A percentile compares a stretch with the other conserved stretches of the same genome.
Evolutionary conservation across 495 filamentous ascomycete genomes (phyloP).

Genomic region (Neurospora sp.): DNA sequence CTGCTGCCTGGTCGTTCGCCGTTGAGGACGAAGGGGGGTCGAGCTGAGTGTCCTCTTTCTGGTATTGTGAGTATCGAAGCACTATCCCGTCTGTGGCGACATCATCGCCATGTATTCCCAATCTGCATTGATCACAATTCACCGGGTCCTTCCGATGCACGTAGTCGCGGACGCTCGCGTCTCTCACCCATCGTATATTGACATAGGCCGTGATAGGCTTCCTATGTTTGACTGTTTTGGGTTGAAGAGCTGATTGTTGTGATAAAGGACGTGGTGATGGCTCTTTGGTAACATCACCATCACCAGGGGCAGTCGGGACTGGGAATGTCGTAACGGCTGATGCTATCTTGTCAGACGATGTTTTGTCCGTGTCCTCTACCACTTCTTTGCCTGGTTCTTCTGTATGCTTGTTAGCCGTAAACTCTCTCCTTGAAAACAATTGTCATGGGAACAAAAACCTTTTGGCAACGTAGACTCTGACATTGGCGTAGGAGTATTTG

Average conservation of each 20-base stretch:
- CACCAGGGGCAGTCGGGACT: not conserved
- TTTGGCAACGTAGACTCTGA: not conserved
- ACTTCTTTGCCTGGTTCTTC: not conserved
- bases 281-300: not conserved
- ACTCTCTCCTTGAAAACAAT: not conserved
- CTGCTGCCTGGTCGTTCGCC: not conserved
- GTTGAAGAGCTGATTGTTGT: not conserved
- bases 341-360: not conserved
- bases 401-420: not conserved
- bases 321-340: not conserved
- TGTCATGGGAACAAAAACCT: not conserved
- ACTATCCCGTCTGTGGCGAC: not conserved
- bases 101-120: not conserved
- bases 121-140: not conserved
- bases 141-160: not conserved
- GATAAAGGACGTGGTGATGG: not conserved
- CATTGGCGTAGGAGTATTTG: not conserved
- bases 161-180: not conserved
- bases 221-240: not conserved
- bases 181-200: not conserved
- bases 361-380: not conserved
- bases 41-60: not conserved
- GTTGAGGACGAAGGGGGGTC: not conserved
- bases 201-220: not conserved
- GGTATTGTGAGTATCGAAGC: not conserved